Evolutionary conservation across 106 monocot genomes (phyloP).

Genomic region (Xerophyta viscosa): DNA sequence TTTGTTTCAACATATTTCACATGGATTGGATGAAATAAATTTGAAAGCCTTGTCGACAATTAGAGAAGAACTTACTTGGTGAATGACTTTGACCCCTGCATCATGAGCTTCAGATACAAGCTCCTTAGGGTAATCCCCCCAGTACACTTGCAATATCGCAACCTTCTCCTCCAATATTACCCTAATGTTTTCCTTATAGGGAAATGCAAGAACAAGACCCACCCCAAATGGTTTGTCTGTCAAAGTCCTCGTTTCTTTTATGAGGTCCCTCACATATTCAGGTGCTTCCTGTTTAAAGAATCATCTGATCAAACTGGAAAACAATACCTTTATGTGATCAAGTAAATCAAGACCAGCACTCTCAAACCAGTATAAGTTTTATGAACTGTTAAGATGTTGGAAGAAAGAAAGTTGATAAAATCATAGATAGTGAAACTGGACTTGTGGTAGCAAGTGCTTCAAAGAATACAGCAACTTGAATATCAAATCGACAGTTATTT

Average conservation of each 20-base stretch:
- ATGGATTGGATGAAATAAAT: too few species aligned
- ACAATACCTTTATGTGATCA: too few species aligned
- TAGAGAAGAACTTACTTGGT: constrained; percentile 53
- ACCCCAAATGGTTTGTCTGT: constrained; percentile 71
- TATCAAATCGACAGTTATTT: too few species aligned
- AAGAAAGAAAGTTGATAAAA: too few species aligned
- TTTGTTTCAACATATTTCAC: too few species aligned
- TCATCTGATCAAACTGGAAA: background rate
- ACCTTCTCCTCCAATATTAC: constrained; percentile 70
- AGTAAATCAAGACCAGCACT: too few species aligned
- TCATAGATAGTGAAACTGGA: too few species aligned
- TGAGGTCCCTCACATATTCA: constrained; percentile 54
- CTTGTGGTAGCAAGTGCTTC: too few species aligned
- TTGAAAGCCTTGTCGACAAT: too few species aligned
- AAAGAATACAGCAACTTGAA: too few species aligned
- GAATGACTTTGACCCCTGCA: constrained; percentile 67
- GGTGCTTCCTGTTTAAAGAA: constrained; percentile 73
- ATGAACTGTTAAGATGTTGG: too few species aligned
- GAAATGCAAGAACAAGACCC: constrained; percentile 50
- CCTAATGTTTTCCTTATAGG: constrained; percentile 48
- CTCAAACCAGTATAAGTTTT: too few species aligned
- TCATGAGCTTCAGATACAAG: constrained; percentile 61
- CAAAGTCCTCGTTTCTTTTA: constrained; percentile 51
- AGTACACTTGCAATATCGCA: constrained; percentile 45
- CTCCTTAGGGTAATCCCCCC: constrained; percentile 66